phyloP scores from a whole-genome alignment of 257 asterid species.

The Fraxinus americana region DNA sequence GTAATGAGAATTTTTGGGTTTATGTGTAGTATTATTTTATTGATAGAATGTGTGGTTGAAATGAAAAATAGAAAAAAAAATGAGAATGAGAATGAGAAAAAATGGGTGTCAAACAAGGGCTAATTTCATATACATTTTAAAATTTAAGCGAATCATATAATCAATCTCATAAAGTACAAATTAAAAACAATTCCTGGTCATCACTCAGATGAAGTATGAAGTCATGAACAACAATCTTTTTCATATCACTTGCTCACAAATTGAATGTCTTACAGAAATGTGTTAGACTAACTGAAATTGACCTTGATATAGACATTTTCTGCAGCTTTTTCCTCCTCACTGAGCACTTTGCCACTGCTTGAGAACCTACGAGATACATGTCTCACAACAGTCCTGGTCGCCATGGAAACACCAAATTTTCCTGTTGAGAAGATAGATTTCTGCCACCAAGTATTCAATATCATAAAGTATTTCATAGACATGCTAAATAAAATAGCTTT shows the following conservation, averaged over 20 bases:
- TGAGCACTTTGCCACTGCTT: conserved; percentile 67
- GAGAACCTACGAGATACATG: conserved; percentile 75
- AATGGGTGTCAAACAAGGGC: too few species aligned
- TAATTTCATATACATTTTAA: neutral
- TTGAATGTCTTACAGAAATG: neutral
- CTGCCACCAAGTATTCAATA: conserved; percentile 3
- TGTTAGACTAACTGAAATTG: neutral
- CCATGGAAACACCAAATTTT: conserved; percentile 51
- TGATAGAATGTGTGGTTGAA: too few species aligned
- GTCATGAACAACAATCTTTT: conserved; percentile 2
- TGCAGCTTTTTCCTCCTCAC: conserved; percentile 99
- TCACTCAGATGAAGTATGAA: conserved; percentile 7
- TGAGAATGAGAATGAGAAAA: too few species aligned
- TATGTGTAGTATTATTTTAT: too few species aligned
- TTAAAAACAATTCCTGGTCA: neutral
- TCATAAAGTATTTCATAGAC: neutral
- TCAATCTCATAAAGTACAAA: conserved; percentile 10
- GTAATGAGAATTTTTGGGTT: too few species aligned
- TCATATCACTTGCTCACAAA: neutral
- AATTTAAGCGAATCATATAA: neutral
- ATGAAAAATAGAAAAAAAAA: too few species aligned
- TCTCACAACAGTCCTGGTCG: conserved; percentile 69
- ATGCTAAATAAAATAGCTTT: neutral
- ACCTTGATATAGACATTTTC: conserved; percentile 96
- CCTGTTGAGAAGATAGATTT: conserved; percentile 33